Percentiles rank a stretch among this genome's conserved stretches.
Evolutionary conservation across 2,329 filamentous ascomycete species (phyloP).

Genomic region (Aspergillus caelatus): DNA sequence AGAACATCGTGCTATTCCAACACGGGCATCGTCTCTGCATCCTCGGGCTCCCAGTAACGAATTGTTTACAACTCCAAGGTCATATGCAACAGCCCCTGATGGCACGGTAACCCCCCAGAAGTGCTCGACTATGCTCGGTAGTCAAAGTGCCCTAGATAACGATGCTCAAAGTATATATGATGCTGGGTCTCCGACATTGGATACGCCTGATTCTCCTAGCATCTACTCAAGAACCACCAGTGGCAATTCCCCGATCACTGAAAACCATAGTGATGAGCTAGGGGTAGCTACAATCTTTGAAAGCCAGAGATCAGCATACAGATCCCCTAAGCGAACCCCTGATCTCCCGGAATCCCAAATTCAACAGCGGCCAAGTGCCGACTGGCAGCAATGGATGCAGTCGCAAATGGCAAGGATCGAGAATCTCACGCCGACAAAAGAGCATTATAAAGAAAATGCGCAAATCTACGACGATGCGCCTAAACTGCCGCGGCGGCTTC

Average conservation of each 20-base stretch:
- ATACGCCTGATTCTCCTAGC: conserved; percentile 38
- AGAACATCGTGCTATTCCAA: conserved; percentile 33
- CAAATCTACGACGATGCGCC: conserved; percentile 36
- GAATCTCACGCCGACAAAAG: conserved; percentile 26
- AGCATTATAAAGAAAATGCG: conserved; percentile 43
- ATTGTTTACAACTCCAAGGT: conserved; percentile 32
- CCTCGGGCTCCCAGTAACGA: conserved; percentile 34
- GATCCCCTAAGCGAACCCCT: conserved; percentile 30
- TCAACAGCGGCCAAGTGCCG: conserved; percentile 29
- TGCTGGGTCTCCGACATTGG: conserved; percentile 3
- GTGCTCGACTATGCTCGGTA: conserved; percentile 5
- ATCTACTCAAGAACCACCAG: conserved; percentile 47
- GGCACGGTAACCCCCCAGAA: conserved; percentile 26
- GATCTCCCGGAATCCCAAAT: conserved; percentile 3
- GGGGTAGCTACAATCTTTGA: conserved; percentile 44
- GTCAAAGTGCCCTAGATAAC: conserved; percentile 18
- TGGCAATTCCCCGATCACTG: conserved; percentile 30
- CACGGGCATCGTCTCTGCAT: conserved; percentile 29
- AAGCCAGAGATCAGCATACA: conserved; percentile 32
- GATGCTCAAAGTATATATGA: conserved; percentile 26
- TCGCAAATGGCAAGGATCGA: conserved; percentile 39
- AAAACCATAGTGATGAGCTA: conserved; percentile 12
- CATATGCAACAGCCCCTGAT: conserved; percentile 34
- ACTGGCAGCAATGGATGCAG: conserved; percentile 44
- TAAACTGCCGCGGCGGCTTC: conserved; percentile 10